A percentile compares a stretch with the other conserved stretches of the same genome.
phyloP scores from a whole-genome alignment of 306 rosid genomes.

The Comarum palustre region DNA sequence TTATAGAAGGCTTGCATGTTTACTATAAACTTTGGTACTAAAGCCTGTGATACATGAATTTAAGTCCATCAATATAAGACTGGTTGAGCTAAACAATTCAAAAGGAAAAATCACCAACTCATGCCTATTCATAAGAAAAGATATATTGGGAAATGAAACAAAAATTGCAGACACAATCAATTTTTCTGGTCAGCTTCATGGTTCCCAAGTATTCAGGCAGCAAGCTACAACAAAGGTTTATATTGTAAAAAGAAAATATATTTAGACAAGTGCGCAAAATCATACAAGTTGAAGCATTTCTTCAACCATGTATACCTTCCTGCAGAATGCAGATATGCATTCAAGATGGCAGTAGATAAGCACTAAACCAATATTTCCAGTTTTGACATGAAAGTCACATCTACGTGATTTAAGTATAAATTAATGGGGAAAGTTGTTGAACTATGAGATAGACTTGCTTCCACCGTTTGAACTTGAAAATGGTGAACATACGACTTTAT shows the following conservation, averaged over 20 bases:
- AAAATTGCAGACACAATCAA: slow-evolving; percentile 13
- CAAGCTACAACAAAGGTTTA: not conserved
- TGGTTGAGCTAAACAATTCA: not conserved
- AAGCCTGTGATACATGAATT: not conserved
- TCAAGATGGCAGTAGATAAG: not conserved
- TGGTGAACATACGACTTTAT: not conserved
- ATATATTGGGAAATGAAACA: slow-evolving; percentile 11
- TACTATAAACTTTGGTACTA: not conserved
- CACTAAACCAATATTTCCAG: slow-evolving; percentile 27
- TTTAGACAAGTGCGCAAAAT: not conserved
- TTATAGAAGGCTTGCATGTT: not conserved
- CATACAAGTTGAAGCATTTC: slow-evolving; percentile 34
- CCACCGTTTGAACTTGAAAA: slow-evolving; percentile 36
- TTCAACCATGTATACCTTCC: slow-evolving; percentile 30
- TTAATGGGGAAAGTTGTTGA: not conserved
- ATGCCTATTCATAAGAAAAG: not conserved
- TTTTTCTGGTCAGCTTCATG: not conserved
- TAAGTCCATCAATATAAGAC: not conserved
- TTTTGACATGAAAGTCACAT: slow-evolving; percentile 40
- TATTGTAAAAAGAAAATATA: not conserved
- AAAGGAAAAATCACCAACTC: not conserved
- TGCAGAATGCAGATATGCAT: slow-evolving; percentile 35
- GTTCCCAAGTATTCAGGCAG: not conserved
- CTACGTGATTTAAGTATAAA: slow-evolving; percentile 29
- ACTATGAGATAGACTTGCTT: slow-evolving; percentile 24